Percentiles rank a stretch among this genome's conserved stretches.
Conservation (phyloP, 805 yeast species). For the Alloascoidea hylecoeti region DNA sequence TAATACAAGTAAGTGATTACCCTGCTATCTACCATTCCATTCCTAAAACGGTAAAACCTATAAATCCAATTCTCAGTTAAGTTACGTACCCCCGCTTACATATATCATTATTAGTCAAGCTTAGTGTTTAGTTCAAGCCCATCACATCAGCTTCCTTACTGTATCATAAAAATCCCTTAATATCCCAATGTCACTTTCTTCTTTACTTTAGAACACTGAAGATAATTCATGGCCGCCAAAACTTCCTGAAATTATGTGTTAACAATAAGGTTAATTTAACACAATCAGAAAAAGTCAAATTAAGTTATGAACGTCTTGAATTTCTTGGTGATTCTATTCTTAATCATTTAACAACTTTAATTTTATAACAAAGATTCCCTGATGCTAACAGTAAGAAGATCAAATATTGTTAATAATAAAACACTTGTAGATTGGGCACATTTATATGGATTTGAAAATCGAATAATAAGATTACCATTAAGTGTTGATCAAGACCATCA, state of each 20-base stretch:
- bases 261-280: constrained; percentile 41
- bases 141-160: too few species aligned
- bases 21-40: too few species aligned
- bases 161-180: too few species aligned
- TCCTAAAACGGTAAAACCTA: too few species aligned
- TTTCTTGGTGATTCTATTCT: constrained; percentile 83
- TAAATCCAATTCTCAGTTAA: too few species aligned
- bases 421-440: constrained; percentile 58
- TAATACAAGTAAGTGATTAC: too few species aligned
- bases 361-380: constrained; percentile 56
- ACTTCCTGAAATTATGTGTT: constrained; percentile 54
- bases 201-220: too few species aligned
- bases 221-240: constrained; percentile 40
- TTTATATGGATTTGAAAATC: constrained; percentile 49
- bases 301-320: constrained; percentile 80
- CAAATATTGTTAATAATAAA: constrained; percentile 59
- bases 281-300: constrained; percentile 38
- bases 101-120: too few species aligned
- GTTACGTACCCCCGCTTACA: too few species aligned
- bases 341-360: constrained; percentile 54
- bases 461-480: constrained; percentile 26
- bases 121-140: too few species aligned
- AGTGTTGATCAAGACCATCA: constrained; percentile 10
- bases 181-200: too few species aligned
- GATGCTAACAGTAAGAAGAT: constrained; percentile 56